Evolutionary conservation across 306 rosid species (phyloP).

Genomic region (Fragaria nilgerrensis): DNA sequence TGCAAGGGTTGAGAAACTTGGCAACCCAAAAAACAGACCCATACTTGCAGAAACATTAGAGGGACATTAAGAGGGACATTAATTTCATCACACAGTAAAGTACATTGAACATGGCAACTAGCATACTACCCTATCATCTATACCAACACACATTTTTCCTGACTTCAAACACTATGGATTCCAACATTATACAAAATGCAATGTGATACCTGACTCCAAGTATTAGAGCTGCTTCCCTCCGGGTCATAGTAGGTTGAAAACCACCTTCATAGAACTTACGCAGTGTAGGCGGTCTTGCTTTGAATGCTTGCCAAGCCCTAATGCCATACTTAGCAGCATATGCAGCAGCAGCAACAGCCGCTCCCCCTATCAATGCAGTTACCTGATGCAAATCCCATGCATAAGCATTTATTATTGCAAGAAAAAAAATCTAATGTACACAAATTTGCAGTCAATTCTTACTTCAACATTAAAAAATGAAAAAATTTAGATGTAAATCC

Average conservation of each 20-base stretch:
- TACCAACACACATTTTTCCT: background rate
- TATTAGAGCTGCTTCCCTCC: slow-evolving; percentile 78
- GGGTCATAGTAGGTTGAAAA: slow-evolving; percentile 66
- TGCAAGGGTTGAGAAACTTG: background rate
- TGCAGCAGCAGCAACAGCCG: slow-evolving; percentile 82
- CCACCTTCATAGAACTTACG: slow-evolving; percentile 84
- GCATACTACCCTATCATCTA: background rate
- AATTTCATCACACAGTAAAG: background rate
- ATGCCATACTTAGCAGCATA: slow-evolving; percentile 72
- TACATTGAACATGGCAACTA: background rate
- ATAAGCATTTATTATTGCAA: background rate
- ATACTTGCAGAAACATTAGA: background rate
- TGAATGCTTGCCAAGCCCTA: slow-evolving; percentile 78
- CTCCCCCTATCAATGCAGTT: slow-evolving; percentile 57
- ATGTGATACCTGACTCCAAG: slow-evolving; percentile 66
- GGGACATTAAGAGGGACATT: background rate
- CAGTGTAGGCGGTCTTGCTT: slow-evolving; percentile 50
- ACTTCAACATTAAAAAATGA: background rate
- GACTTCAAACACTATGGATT: background rate
- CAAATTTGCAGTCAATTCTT: background rate
- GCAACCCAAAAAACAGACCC: background rate
- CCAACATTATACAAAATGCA: background rate
- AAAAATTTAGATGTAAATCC: background rate
- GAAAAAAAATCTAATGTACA: background rate
- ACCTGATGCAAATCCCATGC: slow-evolving; percentile 32